Percentiles rank a stretch among this genome's conserved stretches.
phyloP scores from a whole-genome alignment of 176 grass and related monocot genomes.

The Avena atlantica region DNA sequence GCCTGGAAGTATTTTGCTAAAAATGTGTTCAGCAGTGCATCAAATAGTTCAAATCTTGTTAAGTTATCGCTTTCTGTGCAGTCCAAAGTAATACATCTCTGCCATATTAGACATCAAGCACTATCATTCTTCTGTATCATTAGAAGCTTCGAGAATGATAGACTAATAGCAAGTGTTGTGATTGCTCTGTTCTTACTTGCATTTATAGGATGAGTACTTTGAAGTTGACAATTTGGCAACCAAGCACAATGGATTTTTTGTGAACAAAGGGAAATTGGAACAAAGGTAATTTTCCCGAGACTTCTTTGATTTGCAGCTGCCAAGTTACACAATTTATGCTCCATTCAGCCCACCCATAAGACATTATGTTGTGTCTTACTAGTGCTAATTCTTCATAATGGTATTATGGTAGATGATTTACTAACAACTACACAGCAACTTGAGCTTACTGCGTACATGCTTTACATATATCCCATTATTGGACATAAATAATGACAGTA shows the following conservation, averaged over 20 bases:
- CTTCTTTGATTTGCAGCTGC: constrained; percentile 33
- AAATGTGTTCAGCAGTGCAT: not conserved
- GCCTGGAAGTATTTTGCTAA: constrained; percentile 8
- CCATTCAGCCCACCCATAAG: not conserved
- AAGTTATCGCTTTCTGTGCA: constrained; percentile 5
- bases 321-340: constrained; percentile 7
- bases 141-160: constrained; percentile 23
- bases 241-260: constrained; percentile 85
- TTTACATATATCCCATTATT: constrained; percentile 20
- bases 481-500: constrained; percentile 31
- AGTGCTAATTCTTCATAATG: constrained; percentile 32
- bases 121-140: constrained; percentile 13
- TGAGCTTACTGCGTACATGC: not conserved
- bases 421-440: not conserved
- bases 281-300: constrained; percentile 62
- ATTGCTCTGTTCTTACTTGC: constrained; percentile 49
- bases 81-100: constrained; percentile 12
- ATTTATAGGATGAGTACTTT: constrained; percentile 82
- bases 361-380: constrained; percentile 14
- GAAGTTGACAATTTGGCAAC: constrained; percentile 84
- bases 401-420: constrained; percentile 27
- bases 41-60: constrained; percentile 1
- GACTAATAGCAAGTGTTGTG: constrained; percentile 30
- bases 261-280: constrained; percentile 86
- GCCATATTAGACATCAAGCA: constrained; percentile 5